Evolutionary conservation across 164 flowering plant genomes (phyloP).

Genomic region (grape (Vitis vinifera)): DNA sequence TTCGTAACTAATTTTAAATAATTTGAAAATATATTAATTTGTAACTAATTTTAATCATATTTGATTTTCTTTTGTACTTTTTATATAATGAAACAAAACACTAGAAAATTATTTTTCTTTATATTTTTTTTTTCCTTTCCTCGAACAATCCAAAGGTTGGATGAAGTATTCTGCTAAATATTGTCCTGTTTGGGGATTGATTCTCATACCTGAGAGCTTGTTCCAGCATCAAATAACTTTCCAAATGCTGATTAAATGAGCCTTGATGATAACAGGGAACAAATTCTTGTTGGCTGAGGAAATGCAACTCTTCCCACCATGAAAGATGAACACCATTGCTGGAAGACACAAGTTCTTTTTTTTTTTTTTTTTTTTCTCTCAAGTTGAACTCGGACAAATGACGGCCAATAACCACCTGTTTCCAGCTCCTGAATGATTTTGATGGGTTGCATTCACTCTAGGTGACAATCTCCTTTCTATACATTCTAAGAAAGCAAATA

Average conservation of each 20-base stretch:
- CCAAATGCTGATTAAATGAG: slow-evolving; percentile 7
- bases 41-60: too few relatives aligned
- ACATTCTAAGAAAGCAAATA: neutral
- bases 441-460: neutral
- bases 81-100: too few relatives aligned
- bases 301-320: slow-evolving; percentile 17
- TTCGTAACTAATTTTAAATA: too few relatives aligned
- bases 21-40: too few relatives aligned
- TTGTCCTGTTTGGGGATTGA: too few relatives aligned
- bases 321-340: slow-evolving; percentile 23
- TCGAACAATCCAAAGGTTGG: too few relatives aligned
- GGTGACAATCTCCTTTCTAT: neutral
- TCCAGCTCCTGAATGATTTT: neutral
- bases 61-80: too few relatives aligned
- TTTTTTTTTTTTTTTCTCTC: neutral
- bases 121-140: too few relatives aligned
- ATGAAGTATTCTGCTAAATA: too few relatives aligned
- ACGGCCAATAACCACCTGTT: too few relatives aligned
- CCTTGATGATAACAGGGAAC: slow-evolving; percentile 28
- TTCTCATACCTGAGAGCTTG: neutral
- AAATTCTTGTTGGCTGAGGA: slow-evolving; percentile 47
- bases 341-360: neutral
- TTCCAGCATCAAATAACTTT: neutral
- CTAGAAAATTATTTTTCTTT: too few relatives aligned
- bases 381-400: neutral